Base-by-base conservation (phyloP, 2,329 filamentous ascomycete genomes). In the Colletotrichum acutatum region DNA sequence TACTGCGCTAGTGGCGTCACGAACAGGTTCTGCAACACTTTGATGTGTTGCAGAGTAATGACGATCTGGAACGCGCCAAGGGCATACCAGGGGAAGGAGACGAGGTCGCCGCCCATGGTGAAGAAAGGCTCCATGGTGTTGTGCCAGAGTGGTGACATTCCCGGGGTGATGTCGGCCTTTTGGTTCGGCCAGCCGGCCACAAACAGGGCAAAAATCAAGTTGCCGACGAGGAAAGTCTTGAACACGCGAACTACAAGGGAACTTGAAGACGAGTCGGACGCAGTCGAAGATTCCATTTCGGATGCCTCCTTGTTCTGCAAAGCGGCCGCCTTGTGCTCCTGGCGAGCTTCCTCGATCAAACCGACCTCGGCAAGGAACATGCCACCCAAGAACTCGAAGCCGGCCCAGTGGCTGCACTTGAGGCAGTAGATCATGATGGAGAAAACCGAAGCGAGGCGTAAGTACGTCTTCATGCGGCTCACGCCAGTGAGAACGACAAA, bases 1-100 rank as follows among this genome's bases (percentile, higher is more conserved):
- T 91, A 91, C 75, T 89, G 88, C 14, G 87, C 85, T 14, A 88
- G 74, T 0, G 81, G 78, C 2, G 82, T 83, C 66, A 86, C 86
- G 77, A 90, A 88, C 32, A 86, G 74, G 14, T 75, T 71, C 37
- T 79, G 83, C 37, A 76, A 52, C n/a, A 46, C 46, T 58, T 71
- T 34, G 54, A 76, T 75, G 4, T 76, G 76, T 72, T 85, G 84
- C 68, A 85, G 74, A 68, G 68, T 76, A 3, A 66, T 14, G 34
- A 83, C 63, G 5, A 75, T 71, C 5, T 74, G 75, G 46, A 85
- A 74, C 56, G 84, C 83, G 22, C 82, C 83, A 52, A 80, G 78
- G 1, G 83, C 74, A 60, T 75, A 80, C 82, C 82, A 84, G 11
- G 85, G 83, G 7, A 80, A 77, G 5, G 76, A 77, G 7, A 81